Base-by-base conservation (phyloP, 306 rosid genomes). In the Medicago arabica region DNA sequence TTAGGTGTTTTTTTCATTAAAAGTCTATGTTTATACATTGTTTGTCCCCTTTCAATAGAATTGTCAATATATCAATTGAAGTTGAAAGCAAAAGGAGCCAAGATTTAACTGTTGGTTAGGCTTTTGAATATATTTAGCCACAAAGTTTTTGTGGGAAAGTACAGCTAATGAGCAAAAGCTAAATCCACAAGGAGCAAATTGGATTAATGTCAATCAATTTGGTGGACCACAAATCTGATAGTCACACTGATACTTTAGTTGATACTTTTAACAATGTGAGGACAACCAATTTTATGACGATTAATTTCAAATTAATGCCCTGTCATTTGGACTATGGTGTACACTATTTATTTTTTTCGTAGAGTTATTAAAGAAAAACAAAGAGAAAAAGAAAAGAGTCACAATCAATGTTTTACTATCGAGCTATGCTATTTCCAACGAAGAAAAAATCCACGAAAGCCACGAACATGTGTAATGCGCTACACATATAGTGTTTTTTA, bases 211-310 rank as follows among this genome's bases (percentile, higher is more conserved):
- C 83, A 78, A 84, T 69, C 68, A 78, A 73, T 64, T 23, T 50
- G 78, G 81, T 78, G 87, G 92, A 82, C 90, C 88, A 82, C 81
- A 81, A 84, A 75, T 78, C 75, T 58, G 25, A 50, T 74, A 2
- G 67, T 51, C 80, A 61, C 79, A 25, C 38, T 47, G 47, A 53
- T 68, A 25, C 9, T 57, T 47, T 74, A 78, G 80, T 77, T 53
- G 81, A 49, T 66, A 74, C 0, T 19, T 46, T 84, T 77, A 84
- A 84, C 85, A 84, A 80, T 49, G 75, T 16, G 43, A 55, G 60
- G 75, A 72, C 73, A 74, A 51, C 59, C 47, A 58, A 4, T 53
- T 69, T 43, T 53, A 28, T 39, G 50, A 55, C 13, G 47, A 74
- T 64, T 38, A 53, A 59, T 77, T 74, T 77, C 62, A 73, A 81